Evolutionary conservation across 768 basidiomycete species (phyloP).

Genomic region (Trametes cingulata): DNA sequence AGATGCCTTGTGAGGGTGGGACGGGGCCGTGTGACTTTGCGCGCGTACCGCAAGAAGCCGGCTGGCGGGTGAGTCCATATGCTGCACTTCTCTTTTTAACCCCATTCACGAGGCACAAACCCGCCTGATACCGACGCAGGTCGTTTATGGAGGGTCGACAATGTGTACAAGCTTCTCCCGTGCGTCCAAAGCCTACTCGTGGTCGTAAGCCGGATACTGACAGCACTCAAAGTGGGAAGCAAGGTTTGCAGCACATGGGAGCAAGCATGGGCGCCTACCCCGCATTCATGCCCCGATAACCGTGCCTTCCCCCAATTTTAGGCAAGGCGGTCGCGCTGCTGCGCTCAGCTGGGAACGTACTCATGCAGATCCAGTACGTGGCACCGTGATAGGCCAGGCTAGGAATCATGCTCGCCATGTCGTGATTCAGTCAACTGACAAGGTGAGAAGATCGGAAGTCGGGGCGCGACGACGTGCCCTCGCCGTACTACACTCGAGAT

Average conservation of each 20-base stretch:
- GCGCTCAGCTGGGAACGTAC: constrained; percentile 13
- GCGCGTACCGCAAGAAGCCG: constrained; percentile 1
- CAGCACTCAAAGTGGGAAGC: not conserved
- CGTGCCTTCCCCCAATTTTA: constrained; percentile 3
- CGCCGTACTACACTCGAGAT: constrained; percentile 29
- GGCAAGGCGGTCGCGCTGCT: not conserved
- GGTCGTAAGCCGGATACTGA: constrained; percentile 14
- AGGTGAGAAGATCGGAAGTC: constrained; percentile 25
- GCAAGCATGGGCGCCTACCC: not conserved
- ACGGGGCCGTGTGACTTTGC: constrained; percentile 16
- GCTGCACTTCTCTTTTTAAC: constrained; percentile 7
- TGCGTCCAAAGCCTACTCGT: constrained; percentile 10
- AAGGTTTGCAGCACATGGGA: constrained; percentile 9
- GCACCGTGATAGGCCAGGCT: constrained; percentile 14
- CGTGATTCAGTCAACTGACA: constrained; percentile 27
- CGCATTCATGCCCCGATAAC: not conserved
- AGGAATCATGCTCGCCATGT: constrained; percentile 1
- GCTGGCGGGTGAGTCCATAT: constrained; percentile 16
- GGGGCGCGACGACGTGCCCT: constrained; percentile 20
- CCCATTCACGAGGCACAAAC: constrained; percentile 10
- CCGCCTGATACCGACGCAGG: constrained; percentile 10
- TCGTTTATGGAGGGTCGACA: constrained; percentile 7
- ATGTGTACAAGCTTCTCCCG: constrained; percentile 5
- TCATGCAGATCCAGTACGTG: constrained; percentile 16
- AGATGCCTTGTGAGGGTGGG: not conserved